phyloP scores from a whole-genome alignment of 805 yeast species.

The Starmerella geochares region DNA sequence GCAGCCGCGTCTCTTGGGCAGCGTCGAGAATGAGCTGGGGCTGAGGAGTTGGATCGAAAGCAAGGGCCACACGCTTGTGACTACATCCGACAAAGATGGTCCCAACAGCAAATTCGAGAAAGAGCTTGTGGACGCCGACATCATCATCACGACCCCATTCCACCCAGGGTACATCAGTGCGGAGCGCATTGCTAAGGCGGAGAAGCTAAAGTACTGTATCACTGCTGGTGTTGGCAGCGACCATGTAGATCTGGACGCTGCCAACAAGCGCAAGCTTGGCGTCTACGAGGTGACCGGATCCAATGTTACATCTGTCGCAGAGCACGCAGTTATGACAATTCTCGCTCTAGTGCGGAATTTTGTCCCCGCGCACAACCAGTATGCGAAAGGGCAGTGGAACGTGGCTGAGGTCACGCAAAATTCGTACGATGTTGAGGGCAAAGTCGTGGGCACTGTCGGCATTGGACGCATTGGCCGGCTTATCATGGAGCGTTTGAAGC shows the following conservation, averaged over 20 bases:
- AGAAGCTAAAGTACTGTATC: slow-evolving; percentile 56
- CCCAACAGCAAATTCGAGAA: slow-evolving; percentile 48
- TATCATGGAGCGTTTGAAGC: slow-evolving; percentile 57
- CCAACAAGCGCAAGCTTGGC: slow-evolving; percentile 51
- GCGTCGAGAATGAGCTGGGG: slow-evolving; percentile 68
- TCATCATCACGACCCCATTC: slow-evolving; percentile 73
- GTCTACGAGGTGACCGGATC: slow-evolving; percentile 78
- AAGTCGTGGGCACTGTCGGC: slow-evolving; percentile 70
- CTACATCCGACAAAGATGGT: slow-evolving; percentile 64
- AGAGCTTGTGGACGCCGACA: slow-evolving; percentile 60
- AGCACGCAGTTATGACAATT: slow-evolving; percentile 67
- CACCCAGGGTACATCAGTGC: slow-evolving; percentile 66
- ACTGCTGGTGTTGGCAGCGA: slow-evolving; percentile 85
- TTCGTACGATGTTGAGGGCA: slow-evolving; percentile 64
- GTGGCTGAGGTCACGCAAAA: slow-evolving; percentile 68
- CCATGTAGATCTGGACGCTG: slow-evolving; percentile 63
- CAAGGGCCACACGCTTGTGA: slow-evolving; percentile 55
- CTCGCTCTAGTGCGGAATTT: slow-evolving; percentile 63
- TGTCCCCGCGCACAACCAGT: slow-evolving; percentile 64
- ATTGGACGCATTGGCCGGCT: slow-evolving; percentile 75
- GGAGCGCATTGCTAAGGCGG: slow-evolving; percentile 58
- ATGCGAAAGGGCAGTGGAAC: slow-evolving; percentile 55
- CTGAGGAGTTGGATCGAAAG: slow-evolving; percentile 52
- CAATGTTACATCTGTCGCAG: slow-evolving; percentile 71
- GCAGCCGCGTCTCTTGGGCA: slow-evolving; percentile 41